Evolutionary conservation across 2,329 filamentous ascomycete genomes (phyloP), one percentile per base, ranked within the genome.

Genomic region (Monosporascus sp.): DNA sequence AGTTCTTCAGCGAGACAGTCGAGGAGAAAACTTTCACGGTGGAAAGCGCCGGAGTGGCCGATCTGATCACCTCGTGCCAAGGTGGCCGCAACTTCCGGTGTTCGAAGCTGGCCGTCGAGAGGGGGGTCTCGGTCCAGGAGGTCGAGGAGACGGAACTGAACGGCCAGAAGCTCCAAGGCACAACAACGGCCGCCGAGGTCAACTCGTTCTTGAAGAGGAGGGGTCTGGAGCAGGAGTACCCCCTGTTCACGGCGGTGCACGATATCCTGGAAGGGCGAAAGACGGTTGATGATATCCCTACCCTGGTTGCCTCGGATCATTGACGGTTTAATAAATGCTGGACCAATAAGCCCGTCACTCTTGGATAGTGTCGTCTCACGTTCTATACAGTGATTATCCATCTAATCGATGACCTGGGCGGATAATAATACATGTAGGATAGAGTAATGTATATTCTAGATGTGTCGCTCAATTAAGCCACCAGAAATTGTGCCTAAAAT

Each of bases 101-200:
- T 71, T 93, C 94, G 49, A 95, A 88, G 79, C 85, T 92, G 77
- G 86, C 89, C 26, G 84, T 96, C 35, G 82, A 92, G 75, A 84
- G 87, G 66, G 87, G 88, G 31, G 78, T 93, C 61, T 80, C 83
- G 8, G 90, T 99, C 40, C 85, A 88, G 61, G 91, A 97, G 71
- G 86, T 99, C 44, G 94, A 99, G 78, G 81, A 83, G 67, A 82
- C 85, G 55, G 92, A 97, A 69, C 80, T 99, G 57, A 97, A 99
- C 68, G 94, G 94, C 16, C 94, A 99, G 78, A 96, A 95, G 77
- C 78, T 99, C n/a, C 94, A 99, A 75, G 94, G 94, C 38, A 97
- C 91, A 0, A 87, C 87, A 62, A 99, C 94, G 3, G 92, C 94
- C 8, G 83, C 86, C 58, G 94, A 99, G 71, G 92, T 99, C 43